Base-by-base conservation (phyloP, 2,329 filamentous ascomycete genomes). In the Nemania diffusa region DNA sequence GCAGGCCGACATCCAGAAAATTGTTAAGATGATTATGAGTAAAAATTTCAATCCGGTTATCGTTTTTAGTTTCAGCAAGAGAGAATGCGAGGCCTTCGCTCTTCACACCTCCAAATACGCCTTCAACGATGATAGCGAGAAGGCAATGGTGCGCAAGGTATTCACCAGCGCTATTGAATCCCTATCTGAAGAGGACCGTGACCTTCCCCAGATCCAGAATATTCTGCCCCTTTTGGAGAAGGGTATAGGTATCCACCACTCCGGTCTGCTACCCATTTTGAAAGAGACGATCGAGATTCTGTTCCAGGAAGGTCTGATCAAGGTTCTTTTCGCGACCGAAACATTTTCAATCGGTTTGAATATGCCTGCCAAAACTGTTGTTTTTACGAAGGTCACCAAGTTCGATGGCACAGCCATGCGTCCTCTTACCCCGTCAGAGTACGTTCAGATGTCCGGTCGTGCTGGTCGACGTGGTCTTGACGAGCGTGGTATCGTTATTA, bases 211-310 rank as follows among this genome's bases (percentile, higher is more conserved):
- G 77, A 97, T 99, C 69, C 86, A 91, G 69, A 92, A 98, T 78
- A 91, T 99, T 57, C 83, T 99, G 40, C 96, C 96, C 4, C 85
- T 99, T 40, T 81, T 99, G 62, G 90, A 94, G 73, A 91, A 93
- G 78, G 96, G 96, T 72, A 97, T 99, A 72, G 96, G 96, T 76
- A 93, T 99, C 70, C 96, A 99, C 85, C 96, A 99, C 80, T 97
- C 94, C 37, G 96, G 96, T 67, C 85, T 99, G 51, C 84, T 99
- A 57, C 96, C 96, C 0, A 98, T 99, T 73, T 83, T 99, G 65
- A 99, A 99, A 81, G 96, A 99, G 81, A 97, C 95, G 0, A 98
- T 99, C 72, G 96, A 99, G 83, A 99, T 99, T 79, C 84, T 99
- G 48, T 99, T 99, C 85, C 96, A 99, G 77, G 96, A 99, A 81